Base-by-base conservation (phyloP, 139 green algal genomes). In the Chlorella sp. region DNA sequence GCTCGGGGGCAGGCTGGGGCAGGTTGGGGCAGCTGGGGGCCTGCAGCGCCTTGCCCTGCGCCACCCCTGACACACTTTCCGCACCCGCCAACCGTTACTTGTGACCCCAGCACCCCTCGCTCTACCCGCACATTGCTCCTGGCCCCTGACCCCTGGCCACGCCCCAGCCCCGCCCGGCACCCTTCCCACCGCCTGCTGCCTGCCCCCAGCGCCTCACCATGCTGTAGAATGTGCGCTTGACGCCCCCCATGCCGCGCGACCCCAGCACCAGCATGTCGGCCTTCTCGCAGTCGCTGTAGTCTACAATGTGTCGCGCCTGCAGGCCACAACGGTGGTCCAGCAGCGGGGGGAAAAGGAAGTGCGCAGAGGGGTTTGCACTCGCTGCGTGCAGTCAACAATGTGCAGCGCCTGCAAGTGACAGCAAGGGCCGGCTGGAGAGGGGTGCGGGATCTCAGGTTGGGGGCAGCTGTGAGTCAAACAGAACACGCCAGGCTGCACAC, bases 251-350 rank as follows among this genome's bases (percentile, higher is more conserved):
- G 15, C 93, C 93, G 30, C 93, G 86, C 76, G 81, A 92, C 39
- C 93, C 93, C 76, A 95, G 66, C 76, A 94, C 90, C n/a, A 94
- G 83, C 85, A 95, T 79, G 85, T 95, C 93, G 14, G 91, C 93
- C 2, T 76, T 81, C 60, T 94, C 91, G 14, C 85, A 80, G 22
- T 82, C 40, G 16, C 85, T 82, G 60, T 86, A 94, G 21, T 93
- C 92, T 3, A 32, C 36, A 66, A 93, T 93, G 73, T 93, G 88
- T 0, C 88, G 73, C 30, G 84, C 91, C 84, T 81, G 66, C 39
- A 18, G 60, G 60, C 60, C 15, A 18, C 60, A 68, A 68, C 60
- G n/a, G n/a, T n/a, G n/a, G n/a, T n/a, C n/a, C n/a, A n/a, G n/a
- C n/a, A n/a, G n/a, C n/a, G n/a, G n/a, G n/a, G n/a, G n/a, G n/a